These are phyloP conservation scores for Cystobasidium ongulense DNA, from an alignment of 768 basidiomycete genomes.

Conservation along the genomic window DNA sequence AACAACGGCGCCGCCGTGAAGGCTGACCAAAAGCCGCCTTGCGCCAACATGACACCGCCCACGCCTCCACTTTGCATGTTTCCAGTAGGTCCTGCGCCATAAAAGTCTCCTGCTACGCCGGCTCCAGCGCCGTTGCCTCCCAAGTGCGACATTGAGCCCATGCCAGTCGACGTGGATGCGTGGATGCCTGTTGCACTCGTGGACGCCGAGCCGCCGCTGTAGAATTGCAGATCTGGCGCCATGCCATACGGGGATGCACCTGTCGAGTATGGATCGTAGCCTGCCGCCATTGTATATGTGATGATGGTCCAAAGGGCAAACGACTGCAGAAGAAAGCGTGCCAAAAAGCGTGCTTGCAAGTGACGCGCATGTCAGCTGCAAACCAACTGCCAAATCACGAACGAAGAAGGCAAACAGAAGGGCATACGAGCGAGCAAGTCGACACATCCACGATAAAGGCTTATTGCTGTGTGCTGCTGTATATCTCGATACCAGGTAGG, in stretches of 20 bases:
- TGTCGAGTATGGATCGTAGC: slow-evolving; percentile 20
- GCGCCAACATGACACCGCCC: slow-evolving; percentile 5
- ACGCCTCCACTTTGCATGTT: slow-evolving; percentile 10
- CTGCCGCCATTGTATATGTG: not conserved
- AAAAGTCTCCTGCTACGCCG: slow-evolving; percentile 13
- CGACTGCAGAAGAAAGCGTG: not conserved
- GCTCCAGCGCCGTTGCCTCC: slow-evolving; percentile 10
- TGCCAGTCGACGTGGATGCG: slow-evolving; percentile 23
- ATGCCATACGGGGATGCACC: slow-evolving; percentile 14
- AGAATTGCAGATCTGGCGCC: slow-evolving; percentile 31
- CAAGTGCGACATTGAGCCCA: slow-evolving; percentile 24
- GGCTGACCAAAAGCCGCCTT: slow-evolving; percentile 31
- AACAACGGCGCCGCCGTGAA: slow-evolving; percentile 32
- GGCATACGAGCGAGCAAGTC: no score
- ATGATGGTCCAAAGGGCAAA: not conserved
- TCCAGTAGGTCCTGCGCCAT: slow-evolving; percentile 13
- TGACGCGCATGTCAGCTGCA: not conserved
- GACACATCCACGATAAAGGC: no score
- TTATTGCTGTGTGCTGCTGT: no score
- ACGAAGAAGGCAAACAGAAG: no score
- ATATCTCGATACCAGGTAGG: no score
- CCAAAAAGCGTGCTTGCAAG: not conserved
- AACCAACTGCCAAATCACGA: not conserved
- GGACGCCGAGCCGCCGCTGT: slow-evolving; percentile 3
- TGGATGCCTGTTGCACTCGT: slow-evolving; percentile 15